Evolutionary conservation across 768 basidiomycete genomes (phyloP).

Genomic region (Cystofilobasidium ferigula): DNA sequence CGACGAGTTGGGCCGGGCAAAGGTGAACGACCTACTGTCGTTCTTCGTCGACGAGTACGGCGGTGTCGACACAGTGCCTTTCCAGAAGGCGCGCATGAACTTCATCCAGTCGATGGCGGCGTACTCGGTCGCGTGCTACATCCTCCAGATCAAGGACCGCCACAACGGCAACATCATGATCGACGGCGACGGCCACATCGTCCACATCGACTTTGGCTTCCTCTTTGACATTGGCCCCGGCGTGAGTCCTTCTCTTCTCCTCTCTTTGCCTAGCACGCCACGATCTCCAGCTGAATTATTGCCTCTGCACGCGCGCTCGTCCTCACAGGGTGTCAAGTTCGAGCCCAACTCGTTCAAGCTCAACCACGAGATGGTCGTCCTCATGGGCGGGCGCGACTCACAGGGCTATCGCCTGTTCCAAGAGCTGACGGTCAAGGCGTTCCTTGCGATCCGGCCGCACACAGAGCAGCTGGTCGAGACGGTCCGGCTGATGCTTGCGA

Average conservation of each 20-base stretch:
- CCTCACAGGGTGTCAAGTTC: conserved; percentile 81
- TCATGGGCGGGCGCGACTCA: conserved; percentile 92
- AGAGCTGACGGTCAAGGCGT: conserved; percentile 87
- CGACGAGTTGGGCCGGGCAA: conserved; percentile 98
- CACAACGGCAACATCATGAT: conserved; percentile 99
- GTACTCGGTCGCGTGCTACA: conserved; percentile 95
- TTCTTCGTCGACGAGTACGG: conserved; percentile 94
- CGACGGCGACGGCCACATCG: conserved; percentile 90
- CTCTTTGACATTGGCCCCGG: conserved; percentile 93
- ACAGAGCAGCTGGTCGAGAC: conserved; percentile 81
- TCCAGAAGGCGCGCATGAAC: conserved; percentile 84
- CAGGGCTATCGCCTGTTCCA: conserved; percentile 92
- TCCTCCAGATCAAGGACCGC: conserved; percentile 94
- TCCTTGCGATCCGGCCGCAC: conserved; percentile 90
- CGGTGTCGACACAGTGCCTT: conserved; percentile 71
- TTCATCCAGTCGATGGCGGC: conserved; percentile 99
- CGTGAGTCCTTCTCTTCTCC: conserved; percentile 41
- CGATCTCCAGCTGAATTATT: conserved; percentile 5
- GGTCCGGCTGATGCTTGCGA: conserved; percentile 85
- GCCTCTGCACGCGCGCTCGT: not conserved
- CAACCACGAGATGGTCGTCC: conserved; percentile 92
- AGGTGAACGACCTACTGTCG: conserved; percentile 87
- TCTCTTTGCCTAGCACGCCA: not conserved
- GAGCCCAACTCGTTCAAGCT: conserved; percentile 97
- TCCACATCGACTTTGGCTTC: conserved; percentile 94